Conservation (phyloP, 164 flowering plant genomes). For the Piper betle region DNA sequence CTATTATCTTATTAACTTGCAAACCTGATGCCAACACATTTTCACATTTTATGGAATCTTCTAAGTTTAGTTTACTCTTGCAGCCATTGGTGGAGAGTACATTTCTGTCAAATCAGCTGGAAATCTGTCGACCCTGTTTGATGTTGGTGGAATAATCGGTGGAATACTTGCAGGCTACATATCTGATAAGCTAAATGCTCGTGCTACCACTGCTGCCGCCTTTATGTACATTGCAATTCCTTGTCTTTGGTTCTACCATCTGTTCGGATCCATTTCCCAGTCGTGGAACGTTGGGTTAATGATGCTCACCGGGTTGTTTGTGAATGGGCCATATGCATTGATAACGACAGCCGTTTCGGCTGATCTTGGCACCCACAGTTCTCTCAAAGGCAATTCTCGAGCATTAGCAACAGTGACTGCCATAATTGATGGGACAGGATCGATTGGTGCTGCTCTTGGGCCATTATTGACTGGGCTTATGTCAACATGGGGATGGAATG, state of each 20-base stretch:
- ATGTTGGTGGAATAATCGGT: slow-evolving; percentile 51
- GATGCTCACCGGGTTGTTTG: slow-evolving; percentile 75
- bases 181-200: slow-evolving; percentile 69
- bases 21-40: no score
- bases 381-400: slow-evolving; percentile 66
- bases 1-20: no score
- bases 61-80: slow-evolving; percentile 2
- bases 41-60: no score
- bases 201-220: slow-evolving; percentile 76
- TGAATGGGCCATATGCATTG: slow-evolving; percentile 90
- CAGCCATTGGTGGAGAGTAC: slow-evolving; percentile 78
- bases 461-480: slow-evolving; percentile 73
- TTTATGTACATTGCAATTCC: slow-evolving; percentile 74
- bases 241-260: slow-evolving; percentile 43
- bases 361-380: slow-evolving; percentile 83
- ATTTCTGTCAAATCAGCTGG: slow-evolving; percentile 75
- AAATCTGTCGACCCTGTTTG: slow-evolving; percentile 83
- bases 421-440: slow-evolving; percentile 93
- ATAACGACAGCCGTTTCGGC: slow-evolving; percentile 96
- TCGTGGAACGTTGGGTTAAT: slow-evolving; percentile 48
- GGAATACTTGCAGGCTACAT: slow-evolving; percentile 75
- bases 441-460: slow-evolving; percentile 80
- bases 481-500: slow-evolving; percentile 66
- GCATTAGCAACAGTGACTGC: slow-evolving; percentile 94
- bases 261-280: slow-evolving; percentile 46